These are phyloP conservation scores for Colletotrichum coccodes DNA, from an alignment of 2,329 filamentous ascomycete genomes.

Conservation along the genomic window DNA sequence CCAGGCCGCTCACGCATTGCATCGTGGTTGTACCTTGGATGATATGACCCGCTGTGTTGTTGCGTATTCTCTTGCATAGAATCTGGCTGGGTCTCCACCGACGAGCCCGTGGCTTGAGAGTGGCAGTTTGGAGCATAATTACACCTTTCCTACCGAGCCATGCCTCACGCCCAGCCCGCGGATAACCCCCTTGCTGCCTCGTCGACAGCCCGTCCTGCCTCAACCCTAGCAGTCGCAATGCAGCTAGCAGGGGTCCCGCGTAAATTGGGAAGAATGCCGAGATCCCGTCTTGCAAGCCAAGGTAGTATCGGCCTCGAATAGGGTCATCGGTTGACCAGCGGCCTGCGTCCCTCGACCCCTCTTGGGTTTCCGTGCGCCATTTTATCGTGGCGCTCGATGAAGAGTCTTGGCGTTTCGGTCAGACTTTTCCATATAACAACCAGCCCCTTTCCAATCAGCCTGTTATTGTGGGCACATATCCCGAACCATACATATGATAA, in stretches of 20 bases:
- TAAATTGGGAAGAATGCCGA: neutral
- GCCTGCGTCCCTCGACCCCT: too few species aligned
- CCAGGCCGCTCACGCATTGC: neutral
- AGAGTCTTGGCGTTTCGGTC: too few species aligned
- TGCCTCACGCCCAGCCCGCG: neutral
- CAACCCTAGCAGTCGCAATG: neutral
- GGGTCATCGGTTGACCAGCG: too few species aligned
- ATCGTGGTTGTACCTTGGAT: neutral
- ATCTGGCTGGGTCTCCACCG: neutral
- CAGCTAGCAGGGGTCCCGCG: neutral
- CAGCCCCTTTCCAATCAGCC: too few species aligned
- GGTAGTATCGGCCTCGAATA: neutral
- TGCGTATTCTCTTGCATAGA: neutral
- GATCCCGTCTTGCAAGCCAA: neutral
- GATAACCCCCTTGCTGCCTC: neutral
- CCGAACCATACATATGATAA: neutral
- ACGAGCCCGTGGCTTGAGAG: too few species aligned
- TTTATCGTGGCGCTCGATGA: too few species aligned
- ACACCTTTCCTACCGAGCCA: neutral
- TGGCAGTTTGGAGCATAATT: neutral
- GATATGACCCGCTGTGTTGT: neutral
- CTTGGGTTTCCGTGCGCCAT: too few species aligned
- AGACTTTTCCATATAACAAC: too few species aligned
- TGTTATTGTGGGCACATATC: too few species aligned
- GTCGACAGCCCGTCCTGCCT: conserved; percentile 4